Conservation (phyloP, 192 early-diverging fungal genomes). For the Dissophora globulifera region DNA sequence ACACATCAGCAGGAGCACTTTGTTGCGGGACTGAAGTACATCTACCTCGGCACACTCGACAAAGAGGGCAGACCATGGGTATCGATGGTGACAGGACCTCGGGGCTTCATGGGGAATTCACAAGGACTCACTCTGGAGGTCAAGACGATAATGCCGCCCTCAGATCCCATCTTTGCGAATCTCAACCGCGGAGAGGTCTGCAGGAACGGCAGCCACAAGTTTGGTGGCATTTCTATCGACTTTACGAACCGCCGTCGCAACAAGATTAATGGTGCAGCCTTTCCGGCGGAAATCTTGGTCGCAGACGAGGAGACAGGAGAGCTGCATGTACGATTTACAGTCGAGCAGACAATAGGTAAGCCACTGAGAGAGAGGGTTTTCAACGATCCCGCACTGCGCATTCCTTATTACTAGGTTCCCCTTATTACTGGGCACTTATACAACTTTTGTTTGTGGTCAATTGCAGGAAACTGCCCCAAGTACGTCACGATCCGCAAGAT, state of each 20-base stretch:
- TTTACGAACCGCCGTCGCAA: slow-evolving; percentile 48
- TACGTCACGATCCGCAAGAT: slow-evolving; percentile 43
- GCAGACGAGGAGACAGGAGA: slow-evolving; percentile 18
- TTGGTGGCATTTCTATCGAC: slow-evolving; percentile 32
- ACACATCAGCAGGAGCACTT: slow-evolving; percentile 38
- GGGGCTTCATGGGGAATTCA: slow-evolving; percentile 25
- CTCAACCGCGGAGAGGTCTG: slow-evolving; percentile 17
- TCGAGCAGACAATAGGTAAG: slow-evolving; percentile 43
- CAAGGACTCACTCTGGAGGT: slow-evolving; percentile 20
- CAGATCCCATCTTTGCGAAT: slow-evolving; percentile 27
- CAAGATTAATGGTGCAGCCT: slow-evolving; percentile 40
- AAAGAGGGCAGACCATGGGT: slow-evolving; percentile 37
- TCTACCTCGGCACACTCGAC: slow-evolving; percentile 42
- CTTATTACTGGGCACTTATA: too few species aligned
- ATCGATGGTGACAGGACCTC: slow-evolving; percentile 24
- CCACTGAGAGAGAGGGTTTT: too few species aligned
- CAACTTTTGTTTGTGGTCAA: too few species aligned
- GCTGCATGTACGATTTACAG: slow-evolving; percentile 31
- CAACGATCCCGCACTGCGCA: too few species aligned
- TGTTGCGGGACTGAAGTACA: slow-evolving; percentile 28
- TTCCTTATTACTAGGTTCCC: too few species aligned
- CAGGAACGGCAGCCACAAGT: slow-evolving; percentile 15
- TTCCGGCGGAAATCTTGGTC: slow-evolving; percentile 4
- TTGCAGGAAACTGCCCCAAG: slow-evolving; percentile 43
- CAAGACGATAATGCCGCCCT: neutral